phyloP scores from a whole-genome alignment of 2,329 filamentous ascomycete species.

The Trichoderma semiorbis region DNA sequence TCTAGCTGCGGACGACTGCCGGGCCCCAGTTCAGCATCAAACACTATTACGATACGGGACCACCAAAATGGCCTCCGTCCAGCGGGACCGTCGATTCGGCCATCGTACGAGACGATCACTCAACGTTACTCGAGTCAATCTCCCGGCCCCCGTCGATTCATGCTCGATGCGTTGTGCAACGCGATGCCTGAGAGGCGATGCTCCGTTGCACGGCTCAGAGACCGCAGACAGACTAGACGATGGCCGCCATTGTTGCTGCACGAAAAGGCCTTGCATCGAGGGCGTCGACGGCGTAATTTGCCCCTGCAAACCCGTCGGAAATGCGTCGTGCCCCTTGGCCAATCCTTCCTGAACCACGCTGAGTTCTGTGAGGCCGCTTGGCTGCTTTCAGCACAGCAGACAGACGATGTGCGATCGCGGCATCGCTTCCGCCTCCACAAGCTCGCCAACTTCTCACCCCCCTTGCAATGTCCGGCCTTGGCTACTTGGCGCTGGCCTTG shows the following conservation, averaged over 20 bases:
- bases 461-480: constrained; percentile 1
- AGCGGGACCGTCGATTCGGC: background rate
- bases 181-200: background rate
- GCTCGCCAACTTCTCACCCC: background rate
- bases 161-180: background rate
- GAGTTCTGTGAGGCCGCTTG: background rate
- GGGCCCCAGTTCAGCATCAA: background rate
- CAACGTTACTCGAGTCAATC: constrained; percentile 7
- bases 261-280: background rate
- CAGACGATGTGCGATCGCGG: background rate
- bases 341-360: background rate
- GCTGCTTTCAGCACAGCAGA: background rate
- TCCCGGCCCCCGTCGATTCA: constrained; percentile 4
- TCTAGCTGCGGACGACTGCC: constrained; percentile 3
- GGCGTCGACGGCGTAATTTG: constrained; percentile 1
- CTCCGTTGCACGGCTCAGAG: background rate
- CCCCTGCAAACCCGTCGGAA: constrained; percentile 10
- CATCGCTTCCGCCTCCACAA: constrained; percentile 1
- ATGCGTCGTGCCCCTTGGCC: constrained; percentile 2
- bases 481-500: background rate
- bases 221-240: background rate
- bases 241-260: background rate
- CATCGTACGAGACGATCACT: constrained; percentile 2
- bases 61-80: background rate
- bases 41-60: background rate